phyloP scores from a whole-genome alignment of 2,329 filamentous ascomycete species.

The Aspergillus caelatus region DNA sequence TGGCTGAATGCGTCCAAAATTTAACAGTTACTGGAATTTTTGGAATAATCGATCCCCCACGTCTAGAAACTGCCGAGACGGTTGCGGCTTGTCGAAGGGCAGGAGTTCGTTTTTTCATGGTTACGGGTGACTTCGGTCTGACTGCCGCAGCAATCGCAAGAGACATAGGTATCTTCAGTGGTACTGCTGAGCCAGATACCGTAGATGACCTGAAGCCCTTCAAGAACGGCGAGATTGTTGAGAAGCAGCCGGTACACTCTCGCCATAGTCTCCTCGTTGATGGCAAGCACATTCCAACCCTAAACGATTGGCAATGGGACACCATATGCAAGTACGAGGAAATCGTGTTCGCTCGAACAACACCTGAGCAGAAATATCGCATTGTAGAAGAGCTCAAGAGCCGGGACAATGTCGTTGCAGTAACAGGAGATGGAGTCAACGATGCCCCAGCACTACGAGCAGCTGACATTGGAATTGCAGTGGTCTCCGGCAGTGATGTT shows the following conservation, averaged over 20 bases:
- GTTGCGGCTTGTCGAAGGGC: conserved; percentile 39
- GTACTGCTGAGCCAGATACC: conserved; percentile 55
- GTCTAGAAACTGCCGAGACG: conserved; percentile 38
- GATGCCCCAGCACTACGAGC: conserved; percentile 38
- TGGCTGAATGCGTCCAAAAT: conserved; percentile 42
- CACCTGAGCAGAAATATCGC: conserved; percentile 47
- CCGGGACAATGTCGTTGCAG: conserved; percentile 44
- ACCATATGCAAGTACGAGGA: conserved; percentile 60
- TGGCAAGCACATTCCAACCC: conserved; percentile 65
- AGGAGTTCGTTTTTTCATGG: conserved; percentile 48
- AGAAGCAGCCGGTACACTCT: conserved; percentile 25
- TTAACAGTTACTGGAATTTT: conserved; percentile 57
- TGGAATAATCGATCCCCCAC: conserved; percentile 48
- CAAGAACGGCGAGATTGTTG: conserved; percentile 10
- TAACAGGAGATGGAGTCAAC: conserved; percentile 43
- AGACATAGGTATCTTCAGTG: conserved; percentile 47
- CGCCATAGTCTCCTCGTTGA: conserved; percentile 64
- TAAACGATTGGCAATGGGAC: conserved; percentile 71
- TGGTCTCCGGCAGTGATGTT: conserved; percentile 44
- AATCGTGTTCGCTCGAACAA: conserved; percentile 49
- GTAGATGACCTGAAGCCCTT: conserved; percentile 55
- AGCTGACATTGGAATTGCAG: conserved; percentile 38
- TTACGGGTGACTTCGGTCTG: conserved; percentile 46
- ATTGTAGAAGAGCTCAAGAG: conserved; percentile 46
- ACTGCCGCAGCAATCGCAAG: conserved; percentile 45